phyloP scores from a whole-genome alignment of 805 yeast species.

The Saccharomycopsis malanga region DNA sequence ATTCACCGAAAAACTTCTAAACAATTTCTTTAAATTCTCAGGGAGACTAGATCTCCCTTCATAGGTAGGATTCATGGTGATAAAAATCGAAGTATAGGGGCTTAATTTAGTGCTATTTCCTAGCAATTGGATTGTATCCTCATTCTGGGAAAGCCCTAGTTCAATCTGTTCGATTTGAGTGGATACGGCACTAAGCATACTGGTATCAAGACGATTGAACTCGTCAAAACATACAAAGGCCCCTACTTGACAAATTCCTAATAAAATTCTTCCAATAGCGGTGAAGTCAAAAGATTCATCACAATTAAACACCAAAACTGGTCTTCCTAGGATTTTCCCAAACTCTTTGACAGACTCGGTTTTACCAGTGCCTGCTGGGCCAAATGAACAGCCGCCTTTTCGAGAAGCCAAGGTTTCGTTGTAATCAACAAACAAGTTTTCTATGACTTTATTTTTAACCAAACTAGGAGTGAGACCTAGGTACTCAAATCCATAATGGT shows the following conservation, averaged over 20 bases:
- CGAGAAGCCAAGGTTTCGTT: conserved; percentile 65
- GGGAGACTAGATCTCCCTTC: conserved; percentile 79
- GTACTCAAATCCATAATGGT: conserved; percentile 75
- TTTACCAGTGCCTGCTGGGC: conserved; percentile 98
- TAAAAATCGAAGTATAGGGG: conserved; percentile 61
- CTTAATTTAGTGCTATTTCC: conserved; percentile 36
- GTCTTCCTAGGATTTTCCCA: conserved; percentile 70
- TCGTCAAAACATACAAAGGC: conserved; percentile 97
- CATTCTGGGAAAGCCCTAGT: conserved; percentile 34
- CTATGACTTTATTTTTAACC: conserved; percentile 70
- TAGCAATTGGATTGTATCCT: conserved; percentile 32
- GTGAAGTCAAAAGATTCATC: conserved; percentile 82
- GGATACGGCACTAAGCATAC: conserved; percentile 76
- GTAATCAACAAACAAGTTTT: conserved; percentile 58
- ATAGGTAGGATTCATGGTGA: conserved; percentile 88
- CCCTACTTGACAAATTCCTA: conserved; percentile 77
- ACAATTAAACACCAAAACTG: conserved; percentile 84
- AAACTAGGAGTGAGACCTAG: conserved; percentile 66
- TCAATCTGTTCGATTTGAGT: conserved; percentile 72
- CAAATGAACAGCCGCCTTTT: conserved; percentile 86
- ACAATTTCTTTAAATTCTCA: conserved; percentile 74
- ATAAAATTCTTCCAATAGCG: conserved; percentile 66
- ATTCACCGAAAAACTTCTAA: conserved; percentile 67
- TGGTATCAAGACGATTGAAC: conserved; percentile 70
- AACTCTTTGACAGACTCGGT: conserved; percentile 85